Evolutionary conservation across 495 filamentous ascomycete genomes (phyloP), one percentile per base, ranked within the genome.

Genomic region (Astrothelium subdiscretum): DNA sequence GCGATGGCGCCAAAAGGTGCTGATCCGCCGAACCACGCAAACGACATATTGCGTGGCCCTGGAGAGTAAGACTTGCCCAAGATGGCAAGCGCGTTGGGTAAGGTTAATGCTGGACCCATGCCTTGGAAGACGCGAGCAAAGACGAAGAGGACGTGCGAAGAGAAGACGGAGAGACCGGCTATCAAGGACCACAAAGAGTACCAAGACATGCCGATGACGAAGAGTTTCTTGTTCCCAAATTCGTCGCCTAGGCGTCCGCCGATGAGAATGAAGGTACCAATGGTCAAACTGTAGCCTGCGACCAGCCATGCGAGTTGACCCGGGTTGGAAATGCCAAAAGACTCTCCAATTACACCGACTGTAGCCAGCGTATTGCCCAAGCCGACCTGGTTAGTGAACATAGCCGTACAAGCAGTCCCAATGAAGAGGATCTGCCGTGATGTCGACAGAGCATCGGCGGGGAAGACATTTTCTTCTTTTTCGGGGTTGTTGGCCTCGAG

Each of bases 21-120:
- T 48, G 75, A 76, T 0, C 81, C 88, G 3, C 85, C 86, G 63
- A 88, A 89, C 3, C 85, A 51, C 0, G 80, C 74, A 65, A 90
- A 87, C 0, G 80, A 75, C 77, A 90, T 82, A 44, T 83, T 75
- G 42, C 78, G 76, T 38, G 66, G 71, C 0, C 82, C 81, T 0
- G 79, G 78, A 0, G 70, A 66, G 63, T 86, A 87, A 0, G 78
- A 76, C 0, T 75, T 69, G 6, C 84, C 87, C 43, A 72, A 65
- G n/a, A 76, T 27, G 0, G 72, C 73, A 22, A 76, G 66, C 1
- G 65, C 71, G 59, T 76, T 76, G 12, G 73, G 71, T 40, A 74
- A 61, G 24, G 68, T 60, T 13, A 76, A 62, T 4, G 73, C 69
- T 10, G 71, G 72, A 15, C 73, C 72, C 32, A 75, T 74, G 2